Conservation (phyloP, 148 eudicot genomes). For the Amaranthus hypochondriacus region DNA sequence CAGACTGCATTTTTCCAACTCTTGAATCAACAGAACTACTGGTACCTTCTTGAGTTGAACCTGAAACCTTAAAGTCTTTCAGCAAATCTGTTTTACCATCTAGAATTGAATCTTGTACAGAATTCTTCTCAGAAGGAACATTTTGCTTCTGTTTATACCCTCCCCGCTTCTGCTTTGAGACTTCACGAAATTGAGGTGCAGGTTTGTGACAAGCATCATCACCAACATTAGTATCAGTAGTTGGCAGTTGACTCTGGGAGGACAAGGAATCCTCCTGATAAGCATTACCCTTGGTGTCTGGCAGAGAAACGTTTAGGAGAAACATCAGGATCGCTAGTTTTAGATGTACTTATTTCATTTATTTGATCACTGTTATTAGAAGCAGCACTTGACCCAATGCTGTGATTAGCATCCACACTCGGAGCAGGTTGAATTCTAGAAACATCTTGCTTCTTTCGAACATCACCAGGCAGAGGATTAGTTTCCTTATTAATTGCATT, state of each 20-base stretch:
- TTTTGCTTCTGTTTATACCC: conserved; percentile 57
- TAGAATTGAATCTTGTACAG: conserved; percentile 29
- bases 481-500: conserved; percentile 41
- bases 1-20: conserved; percentile 22
- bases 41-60: conserved; percentile 15
- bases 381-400: conserved; percentile 26
- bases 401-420: conserved; percentile 23
- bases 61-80: conserved; percentile 8
- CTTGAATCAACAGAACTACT: conserved; percentile 23
- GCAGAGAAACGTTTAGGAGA: conserved; percentile 16
- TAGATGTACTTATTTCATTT: conserved; percentile 20
- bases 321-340: conserved; percentile 28
- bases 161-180: conserved; percentile 43
- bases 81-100: conserved; percentile 10
- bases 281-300: conserved; percentile 18
- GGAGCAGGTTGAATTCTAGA: conserved; percentile 29
- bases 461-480: conserved; percentile 24
- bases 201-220: conserved; percentile 29
- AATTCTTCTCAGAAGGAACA: conserved; percentile 31
- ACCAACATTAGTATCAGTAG: conserved; percentile 22
- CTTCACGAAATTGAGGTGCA: conserved; percentile 34
- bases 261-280: conserved; percentile 21
- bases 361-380: conserved; percentile 21
- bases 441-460: conserved; percentile 36
- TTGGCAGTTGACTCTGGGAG: conserved; percentile 23